Conservation (phyloP, 352 stramenopile species). For the Globisporangium parvum region DNA sequence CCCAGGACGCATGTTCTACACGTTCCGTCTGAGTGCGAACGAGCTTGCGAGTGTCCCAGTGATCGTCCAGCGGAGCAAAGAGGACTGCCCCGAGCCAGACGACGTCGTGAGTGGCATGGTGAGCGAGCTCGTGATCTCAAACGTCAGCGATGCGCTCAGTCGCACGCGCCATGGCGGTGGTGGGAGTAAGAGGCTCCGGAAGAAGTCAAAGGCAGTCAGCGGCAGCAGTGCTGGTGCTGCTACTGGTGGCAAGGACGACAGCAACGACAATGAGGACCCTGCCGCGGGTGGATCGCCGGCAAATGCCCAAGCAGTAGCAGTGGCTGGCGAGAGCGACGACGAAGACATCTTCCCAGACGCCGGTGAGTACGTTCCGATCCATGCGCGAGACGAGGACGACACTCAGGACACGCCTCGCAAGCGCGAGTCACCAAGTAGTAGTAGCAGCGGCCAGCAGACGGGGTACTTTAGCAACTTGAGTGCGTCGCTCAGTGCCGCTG, state of each 20-base stretch:
- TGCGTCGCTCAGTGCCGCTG: conserved; percentile 53
- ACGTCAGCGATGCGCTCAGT: conserved; percentile 28
- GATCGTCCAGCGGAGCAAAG: conserved; percentile 66
- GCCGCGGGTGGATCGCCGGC: conserved; percentile 1
- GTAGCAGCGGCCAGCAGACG: not conserved
- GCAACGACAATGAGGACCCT: not conserved
- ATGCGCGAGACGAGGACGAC: conserved; percentile 22
- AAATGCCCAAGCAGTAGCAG: not conserved
- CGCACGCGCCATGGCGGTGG: conserved; percentile 9
- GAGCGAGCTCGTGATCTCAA: conserved; percentile 36
- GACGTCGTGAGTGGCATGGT: conserved; percentile 52
- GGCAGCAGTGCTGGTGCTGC: not conserved
- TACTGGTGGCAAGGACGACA: not conserved
- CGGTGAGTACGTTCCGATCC: conserved; percentile 62
- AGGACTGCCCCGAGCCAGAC: conserved; percentile 57
- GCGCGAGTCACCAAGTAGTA: not conserved
- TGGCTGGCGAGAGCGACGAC: conserved; percentile 37
- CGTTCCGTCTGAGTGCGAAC: conserved; percentile 36
- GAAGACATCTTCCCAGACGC: conserved; percentile 76
- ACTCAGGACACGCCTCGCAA: not conserved
- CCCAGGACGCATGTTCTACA: conserved; percentile 70
- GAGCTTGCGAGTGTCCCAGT: conserved; percentile 48
- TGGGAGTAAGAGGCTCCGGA: conserved; percentile 37
- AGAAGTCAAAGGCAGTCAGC: conserved; percentile 22
- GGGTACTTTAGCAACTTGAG: conserved; percentile 72